Percentiles rank a stretch among this genome's conserved stretches.
These are phyloP conservation scores for Discostella pseudostelligera DNA, from an alignment of 108 stramenopile genomes.

Conservation along the genomic window DNA sequence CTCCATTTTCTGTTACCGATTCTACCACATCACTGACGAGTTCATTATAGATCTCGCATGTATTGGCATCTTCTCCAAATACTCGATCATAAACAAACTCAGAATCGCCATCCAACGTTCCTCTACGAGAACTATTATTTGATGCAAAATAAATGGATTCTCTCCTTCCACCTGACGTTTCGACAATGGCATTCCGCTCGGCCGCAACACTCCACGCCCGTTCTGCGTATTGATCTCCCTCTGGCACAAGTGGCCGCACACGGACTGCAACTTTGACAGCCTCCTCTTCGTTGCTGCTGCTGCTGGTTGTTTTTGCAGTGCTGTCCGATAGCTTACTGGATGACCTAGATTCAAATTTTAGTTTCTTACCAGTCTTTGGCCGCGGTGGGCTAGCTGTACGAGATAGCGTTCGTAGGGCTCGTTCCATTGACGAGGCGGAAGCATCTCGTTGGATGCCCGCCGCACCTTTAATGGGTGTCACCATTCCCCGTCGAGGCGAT, in stretches of 20 bases:
- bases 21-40: slow-evolving; percentile 85
- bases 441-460: too few species aligned
- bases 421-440: slow-evolving; percentile 23
- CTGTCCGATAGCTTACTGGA: not conserved
- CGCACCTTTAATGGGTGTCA: too few species aligned
- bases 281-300: slow-evolving; percentile 6
- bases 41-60: slow-evolving; percentile 80
- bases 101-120: slow-evolving; percentile 48
- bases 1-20: slow-evolving; percentile 76
- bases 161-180: slow-evolving; percentile 55
- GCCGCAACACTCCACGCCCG: slow-evolving; percentile 70
- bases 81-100: slow-evolving; percentile 89
- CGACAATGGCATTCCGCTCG: slow-evolving; percentile 55
- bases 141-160: slow-evolving; percentile 4
- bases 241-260: slow-evolving; percentile 45
- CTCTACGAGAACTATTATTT: slow-evolving; percentile 36
- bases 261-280: slow-evolving; percentile 39
- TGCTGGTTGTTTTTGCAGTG: not conserved
- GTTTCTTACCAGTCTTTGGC: not conserved
- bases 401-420: slow-evolving; percentile 25
- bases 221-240: slow-evolving; percentile 24
- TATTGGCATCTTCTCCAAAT: slow-evolving; percentile 80
- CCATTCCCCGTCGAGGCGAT: too few species aligned
- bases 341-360: not conserved
- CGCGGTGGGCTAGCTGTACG: not conserved